Percentiles rank a stretch among this genome's conserved stretches.
phyloP scores from a whole-genome alignment of 176 grass and related monocot genomes.

The Tuctoria greenei region DNA sequence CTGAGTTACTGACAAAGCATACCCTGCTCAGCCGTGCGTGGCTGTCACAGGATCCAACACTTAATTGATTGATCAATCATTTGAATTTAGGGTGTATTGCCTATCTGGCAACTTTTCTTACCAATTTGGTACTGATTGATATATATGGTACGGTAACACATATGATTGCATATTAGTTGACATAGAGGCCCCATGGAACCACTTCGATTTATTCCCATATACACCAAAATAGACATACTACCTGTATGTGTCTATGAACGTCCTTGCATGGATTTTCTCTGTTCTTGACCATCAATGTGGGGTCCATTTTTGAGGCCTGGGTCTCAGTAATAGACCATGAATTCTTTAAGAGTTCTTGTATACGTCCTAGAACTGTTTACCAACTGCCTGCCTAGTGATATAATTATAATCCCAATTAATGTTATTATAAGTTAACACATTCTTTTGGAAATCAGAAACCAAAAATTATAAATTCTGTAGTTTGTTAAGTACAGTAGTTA shows the following conservation, averaged over 20 bases:
- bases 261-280: background rate
- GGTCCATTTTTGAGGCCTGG: background rate
- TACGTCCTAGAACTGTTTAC: background rate
- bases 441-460: background rate
- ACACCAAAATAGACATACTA: background rate
- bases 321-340: background rate
- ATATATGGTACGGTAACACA: conserved; percentile 3
- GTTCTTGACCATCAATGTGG: background rate
- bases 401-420: background rate
- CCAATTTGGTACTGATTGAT: conserved; percentile 29
- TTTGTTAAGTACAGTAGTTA: background rate
- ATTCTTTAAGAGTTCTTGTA: background rate
- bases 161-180: conserved; percentile 27
- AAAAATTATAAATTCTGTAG: background rate
- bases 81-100: conserved; percentile 9
- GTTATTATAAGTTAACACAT: background rate
- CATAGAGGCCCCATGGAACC: background rate
- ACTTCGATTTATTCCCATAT: background rate
- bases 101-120: conserved; percentile 35
- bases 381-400: background rate
- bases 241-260: background rate
- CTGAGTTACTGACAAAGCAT: background rate
- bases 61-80: conserved; percentile 21
- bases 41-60: conserved; percentile 23
- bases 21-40: background rate